Percentiles rank a stretch among this genome's conserved stretches.
These are phyloP conservation scores for Sphaerulina vaccinii DNA, from an alignment of 2,329 filamentous ascomycete genomes.

Conservation along the genomic window DNA sequence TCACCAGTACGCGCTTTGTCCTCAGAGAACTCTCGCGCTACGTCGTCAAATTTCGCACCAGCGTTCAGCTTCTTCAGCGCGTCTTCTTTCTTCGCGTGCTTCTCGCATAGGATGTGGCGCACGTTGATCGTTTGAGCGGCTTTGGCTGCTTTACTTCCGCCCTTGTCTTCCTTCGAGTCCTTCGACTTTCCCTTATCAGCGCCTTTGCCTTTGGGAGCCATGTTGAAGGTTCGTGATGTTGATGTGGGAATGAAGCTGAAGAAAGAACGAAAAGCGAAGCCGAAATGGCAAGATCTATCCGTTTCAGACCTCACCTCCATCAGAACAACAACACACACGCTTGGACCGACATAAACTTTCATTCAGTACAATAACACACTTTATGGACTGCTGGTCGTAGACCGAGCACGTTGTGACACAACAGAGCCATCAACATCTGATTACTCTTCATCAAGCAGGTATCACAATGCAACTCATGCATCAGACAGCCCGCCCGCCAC, in stretches of 20 bases:
- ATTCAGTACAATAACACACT: too few relatives aligned
- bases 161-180: conserved; percentile 25
- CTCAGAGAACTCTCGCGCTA: conserved; percentile 70
- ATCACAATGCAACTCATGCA: too few relatives aligned
- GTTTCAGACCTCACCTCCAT: not conserved
- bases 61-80: conserved; percentile 66
- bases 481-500: too few relatives aligned
- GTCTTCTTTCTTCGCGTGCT: conserved; percentile 75
- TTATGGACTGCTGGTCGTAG: too few relatives aligned
- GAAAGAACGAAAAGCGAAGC: conserved; percentile 8
- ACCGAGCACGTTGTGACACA: too few relatives aligned
- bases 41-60: conserved; percentile 71
- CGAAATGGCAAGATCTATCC: too few relatives aligned
- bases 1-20: conserved; percentile 68
- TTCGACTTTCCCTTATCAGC: conserved; percentile 25
- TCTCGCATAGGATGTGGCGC: conserved; percentile 74
- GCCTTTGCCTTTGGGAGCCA: conserved; percentile 37
- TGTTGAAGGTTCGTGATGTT: conserved; percentile 13
- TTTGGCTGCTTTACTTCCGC: conserved; percentile 47
- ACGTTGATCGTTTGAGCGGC: conserved; percentile 69
- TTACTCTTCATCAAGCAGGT: too few relatives aligned
- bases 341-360: too few relatives aligned
- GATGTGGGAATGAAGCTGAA: not conserved
- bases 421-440: too few relatives aligned
- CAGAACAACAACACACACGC: not conserved